A percentile compares a stretch with the other conserved stretches of the same genome.
Evolutionary conservation across 2,329 filamentous ascomycete genomes (phyloP).

Genomic region (Epichloe hybrida): DNA sequence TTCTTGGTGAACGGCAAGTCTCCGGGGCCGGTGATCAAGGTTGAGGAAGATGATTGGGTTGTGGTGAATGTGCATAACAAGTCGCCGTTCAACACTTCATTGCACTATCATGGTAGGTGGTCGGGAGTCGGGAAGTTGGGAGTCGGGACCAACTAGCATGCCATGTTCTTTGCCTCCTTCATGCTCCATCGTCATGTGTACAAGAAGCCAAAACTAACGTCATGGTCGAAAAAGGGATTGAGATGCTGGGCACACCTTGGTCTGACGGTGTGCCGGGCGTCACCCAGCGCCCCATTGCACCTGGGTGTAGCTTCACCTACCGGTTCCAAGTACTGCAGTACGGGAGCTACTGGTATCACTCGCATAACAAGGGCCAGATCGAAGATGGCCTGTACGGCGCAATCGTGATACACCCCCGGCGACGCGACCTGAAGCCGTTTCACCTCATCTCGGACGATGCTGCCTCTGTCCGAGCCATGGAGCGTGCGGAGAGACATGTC

Average conservation of each 20-base stretch:
- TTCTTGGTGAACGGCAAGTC: slow-evolving; percentile 45
- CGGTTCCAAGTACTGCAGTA: slow-evolving; percentile 41
- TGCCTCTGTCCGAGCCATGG: slow-evolving; percentile 28
- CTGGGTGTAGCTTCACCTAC: slow-evolving; percentile 29
- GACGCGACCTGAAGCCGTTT: slow-evolving; percentile 29
- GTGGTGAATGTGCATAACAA: slow-evolving; percentile 31
- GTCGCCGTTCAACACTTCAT: slow-evolving; percentile 31
- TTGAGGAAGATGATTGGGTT: slow-evolving; percentile 16
- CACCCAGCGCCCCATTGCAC: slow-evolving; percentile 36
- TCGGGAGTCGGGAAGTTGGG: background rate
- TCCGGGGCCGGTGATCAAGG: slow-evolving; percentile 45
- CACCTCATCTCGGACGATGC: slow-evolving; percentile 27
- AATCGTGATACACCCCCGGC: slow-evolving; percentile 31
- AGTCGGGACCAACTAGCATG: no score
- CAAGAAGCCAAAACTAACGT: no score
- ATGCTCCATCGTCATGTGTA: no score
- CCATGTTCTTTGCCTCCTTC: no score
- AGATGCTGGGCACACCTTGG: slow-evolving; percentile 41
- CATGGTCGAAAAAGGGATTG: slow-evolving; percentile 23
- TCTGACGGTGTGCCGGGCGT: slow-evolving; percentile 47
- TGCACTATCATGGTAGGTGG: slow-evolving; percentile 35
- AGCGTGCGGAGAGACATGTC: slow-evolving; percentile 32
- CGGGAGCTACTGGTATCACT: slow-evolving; percentile 49
- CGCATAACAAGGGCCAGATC: slow-evolving; percentile 40
- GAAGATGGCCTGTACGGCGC: slow-evolving; percentile 47